These are phyloP conservation scores for Austroboletus niveus DNA, from an alignment of 1,284 basidiomycete species.

Conservation along the genomic window DNA sequence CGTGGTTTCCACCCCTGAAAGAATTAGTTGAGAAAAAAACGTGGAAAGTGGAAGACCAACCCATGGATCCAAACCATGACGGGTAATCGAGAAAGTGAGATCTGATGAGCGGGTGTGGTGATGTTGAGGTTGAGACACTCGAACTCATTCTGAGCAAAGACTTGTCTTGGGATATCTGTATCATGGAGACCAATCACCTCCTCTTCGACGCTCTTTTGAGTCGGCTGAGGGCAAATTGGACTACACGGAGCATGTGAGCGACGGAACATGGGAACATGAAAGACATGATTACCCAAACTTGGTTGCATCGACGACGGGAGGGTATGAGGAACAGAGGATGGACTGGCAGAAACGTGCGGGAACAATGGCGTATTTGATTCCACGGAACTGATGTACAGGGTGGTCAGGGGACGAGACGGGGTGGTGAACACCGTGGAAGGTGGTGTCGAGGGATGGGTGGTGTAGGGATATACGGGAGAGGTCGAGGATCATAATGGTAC, in stretches of 20 bases:
- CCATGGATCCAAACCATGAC: slow-evolving; percentile 82
- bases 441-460: slow-evolving; percentile 56
- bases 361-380: slow-evolving; percentile 73
- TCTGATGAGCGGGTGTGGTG: slow-evolving; percentile 60
- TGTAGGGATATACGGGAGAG: slow-evolving; percentile 34
- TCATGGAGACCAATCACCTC: slow-evolving; percentile 59
- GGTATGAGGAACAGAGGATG: slow-evolving; percentile 54
- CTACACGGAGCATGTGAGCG: slow-evolving; percentile 35
- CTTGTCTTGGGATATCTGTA: slow-evolving; percentile 51
- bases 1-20: slow-evolving; percentile 62
- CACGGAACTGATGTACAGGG: slow-evolving; percentile 67
- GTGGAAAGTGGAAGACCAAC: slow-evolving; percentile 38
- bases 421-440: slow-evolving; percentile 64
- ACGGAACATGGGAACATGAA: not conserved
- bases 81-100: slow-evolving; percentile 51
- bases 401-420: slow-evolving; percentile 51
- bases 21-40: slow-evolving; percentile 14
- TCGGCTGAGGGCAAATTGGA: slow-evolving; percentile 71
- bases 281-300: slow-evolving; percentile 53
- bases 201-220: slow-evolving; percentile 50
- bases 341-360: slow-evolving; percentile 74
- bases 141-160: slow-evolving; percentile 65
- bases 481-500: slow-evolving; percentile 26
- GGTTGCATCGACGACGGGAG: slow-evolving; percentile 56
- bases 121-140: slow-evolving; percentile 77